Evolutionary conservation across 805 yeast species (phyloP), one percentile per base, ranked within the genome.

Genomic region (Candida gorgasii): DNA sequence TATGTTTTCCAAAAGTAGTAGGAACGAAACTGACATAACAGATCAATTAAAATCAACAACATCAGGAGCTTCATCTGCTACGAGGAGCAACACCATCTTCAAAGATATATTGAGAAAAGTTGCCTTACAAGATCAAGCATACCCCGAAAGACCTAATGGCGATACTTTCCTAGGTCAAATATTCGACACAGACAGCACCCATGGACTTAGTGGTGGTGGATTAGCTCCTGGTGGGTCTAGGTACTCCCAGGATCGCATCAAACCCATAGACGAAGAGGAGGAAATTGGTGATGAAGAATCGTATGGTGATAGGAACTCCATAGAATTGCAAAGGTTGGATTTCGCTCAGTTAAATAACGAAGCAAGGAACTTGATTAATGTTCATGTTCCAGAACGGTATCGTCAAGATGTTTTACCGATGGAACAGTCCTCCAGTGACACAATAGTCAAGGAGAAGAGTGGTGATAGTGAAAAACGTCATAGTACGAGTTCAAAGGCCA

Each of bases 361-460:
- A 47, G 88, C 87, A 1, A 68, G 70, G 40, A 73, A 73, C 22
- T 65, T 82, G 44, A 75, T 82, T 5, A 63, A 70, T 17, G 69
- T 72, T 5, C 85, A 80, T 56, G 67, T 70, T 32, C 63, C 70
- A 6, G 58, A 58, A 43, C 24, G 48, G 20, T 36, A 23, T 27
- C 27, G 45, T 19, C 45, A 45, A 22, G 37, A 43, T 23, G 16
- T 27, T 9, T 27, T 19, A 14, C 35, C 22, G 3, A 11, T 11
- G 5, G 28, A 18, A 9, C 44, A 44, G 8, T 46, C 50, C 4
- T 46, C 50, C 2, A 42, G 41, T 22, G 50, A 49, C 4, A 44
- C 49, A 8, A 34, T 34, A 15, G 35, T 45, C 6, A 39, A 39
- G 12, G 44, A 42, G 2, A 30, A 29, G 5, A 22, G 47, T 26